Conservation (phyloP, 139 green algal genomes). For the Micromonas commoda region DNA sequence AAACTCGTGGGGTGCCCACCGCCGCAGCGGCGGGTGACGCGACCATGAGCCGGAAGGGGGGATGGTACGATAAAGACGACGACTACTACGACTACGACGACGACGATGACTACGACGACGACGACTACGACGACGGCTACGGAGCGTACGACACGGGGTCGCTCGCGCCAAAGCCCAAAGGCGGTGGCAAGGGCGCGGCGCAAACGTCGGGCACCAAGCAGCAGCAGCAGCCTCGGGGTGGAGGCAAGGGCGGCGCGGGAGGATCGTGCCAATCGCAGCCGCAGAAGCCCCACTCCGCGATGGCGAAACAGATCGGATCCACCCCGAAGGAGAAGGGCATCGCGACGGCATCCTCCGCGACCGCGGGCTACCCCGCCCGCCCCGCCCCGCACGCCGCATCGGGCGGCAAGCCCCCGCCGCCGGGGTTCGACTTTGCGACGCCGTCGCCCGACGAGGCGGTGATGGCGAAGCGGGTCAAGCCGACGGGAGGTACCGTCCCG, state of each 20-base stretch:
- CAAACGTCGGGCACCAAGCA: background rate
- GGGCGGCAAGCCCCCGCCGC: background rate
- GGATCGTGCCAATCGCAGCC: too few relatives aligned
- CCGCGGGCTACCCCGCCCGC: too few relatives aligned
- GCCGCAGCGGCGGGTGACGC: too few relatives aligned
- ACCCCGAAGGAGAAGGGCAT: too few relatives aligned
- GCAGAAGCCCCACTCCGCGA: too few relatives aligned
- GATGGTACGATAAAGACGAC: background rate
- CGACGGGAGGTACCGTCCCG: background rate
- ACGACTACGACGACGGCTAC: background rate
- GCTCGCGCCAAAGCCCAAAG: background rate
- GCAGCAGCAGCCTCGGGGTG: too few relatives aligned
- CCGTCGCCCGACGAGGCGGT: constrained; percentile 7
- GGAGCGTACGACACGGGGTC: background rate
- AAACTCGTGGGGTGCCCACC: too few relatives aligned
- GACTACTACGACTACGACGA: background rate
- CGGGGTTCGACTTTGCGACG: constrained; percentile 13
- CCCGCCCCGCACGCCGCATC: background rate
- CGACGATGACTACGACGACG: background rate
- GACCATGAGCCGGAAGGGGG: background rate
- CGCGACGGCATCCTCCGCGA: too few relatives aligned
- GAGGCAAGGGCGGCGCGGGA: too few relatives aligned
- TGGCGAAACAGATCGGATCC: too few relatives aligned
- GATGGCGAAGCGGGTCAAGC: background rate
- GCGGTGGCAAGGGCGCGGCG: background rate